Base-by-base conservation (phyloP, 1,284 basidiomycete species). In the Ceratobasidium sp. region DNA sequence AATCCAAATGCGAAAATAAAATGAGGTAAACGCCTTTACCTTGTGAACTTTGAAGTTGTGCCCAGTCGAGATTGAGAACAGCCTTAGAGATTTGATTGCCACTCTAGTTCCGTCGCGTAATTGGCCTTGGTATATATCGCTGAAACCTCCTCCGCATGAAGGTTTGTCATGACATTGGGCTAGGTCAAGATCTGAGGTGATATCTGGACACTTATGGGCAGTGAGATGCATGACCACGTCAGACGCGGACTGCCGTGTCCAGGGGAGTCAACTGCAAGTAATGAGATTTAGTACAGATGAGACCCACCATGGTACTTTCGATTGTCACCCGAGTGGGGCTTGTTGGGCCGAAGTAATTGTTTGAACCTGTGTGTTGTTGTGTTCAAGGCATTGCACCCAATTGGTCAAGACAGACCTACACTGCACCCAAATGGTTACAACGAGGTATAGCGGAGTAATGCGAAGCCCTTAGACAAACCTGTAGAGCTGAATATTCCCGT, bases 61-160 rank as follows among this genome's bases (percentile, higher is more conserved):
- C 39, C 49, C 37, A 37, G 27, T 41, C 5, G 48, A 7, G 2
- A 14, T 11, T 7, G 22, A 11, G n/a, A 34, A 53, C 34, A 66
- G 7, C 19, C 64, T 66, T 1, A 39, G 51, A 16, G 34, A 66
- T 29, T 66, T 66, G 43, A 66, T 53, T 8, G 64, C 64, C 1
- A 66, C 51, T 16, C 37, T 14, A 27, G 19, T 39, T n/a, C 64
- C 64, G 11, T 53, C 22, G 7, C 6, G 31, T 41, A 66, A 31
- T 7, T 7, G 14, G n/a, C 64, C 64, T 51, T 53, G 64, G 22
- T 53, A 66, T 13, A 66, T 27, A n/a, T 66, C 64, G 19, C 64
- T 39, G 7, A 37, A 66, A 3, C 64, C 64, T 22, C 64, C 64
- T 7, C 49, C 49, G 22, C n/a, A 48, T 11, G 37, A 22, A 16